A percentile compares a stretch with the other conserved stretches of the same genome.
Conservation (phyloP, 108 stramenopile genomes). For the Nitzschia inconspicua region DNA sequence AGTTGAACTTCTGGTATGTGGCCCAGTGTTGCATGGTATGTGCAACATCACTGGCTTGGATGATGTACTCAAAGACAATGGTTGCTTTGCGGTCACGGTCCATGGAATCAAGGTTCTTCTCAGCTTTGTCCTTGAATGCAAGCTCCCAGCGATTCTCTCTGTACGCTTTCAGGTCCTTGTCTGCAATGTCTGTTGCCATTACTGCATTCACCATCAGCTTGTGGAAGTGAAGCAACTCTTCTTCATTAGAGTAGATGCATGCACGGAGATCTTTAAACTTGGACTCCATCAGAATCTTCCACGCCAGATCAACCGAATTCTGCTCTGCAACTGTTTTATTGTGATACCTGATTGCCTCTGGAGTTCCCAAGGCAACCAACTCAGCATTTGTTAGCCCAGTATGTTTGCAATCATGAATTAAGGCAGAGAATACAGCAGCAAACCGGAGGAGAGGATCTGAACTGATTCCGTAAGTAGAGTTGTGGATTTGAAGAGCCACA, state of each 20-base stretch:
- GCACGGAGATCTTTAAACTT: too few species aligned
- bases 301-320: too few species aligned
- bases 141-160: too few species aligned
- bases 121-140: constrained; percentile 1
- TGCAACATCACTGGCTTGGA: constrained; percentile 31
- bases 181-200: too few species aligned
- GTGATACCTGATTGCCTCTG: neutral
- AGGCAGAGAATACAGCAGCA: constrained; percentile 7
- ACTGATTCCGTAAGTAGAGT: constrained; percentile 8
- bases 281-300: too few species aligned
- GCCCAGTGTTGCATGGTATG: constrained; percentile 43
- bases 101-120: neutral
- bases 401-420: constrained; percentile 14
- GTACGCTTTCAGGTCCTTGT: too few species aligned
- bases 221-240: too few species aligned
- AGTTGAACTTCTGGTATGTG: constrained; percentile 34
- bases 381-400: constrained; percentile 13
- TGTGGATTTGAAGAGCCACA: constrained; percentile 10
- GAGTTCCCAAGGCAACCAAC: constrained; percentile 27
- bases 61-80: constrained; percentile 30
- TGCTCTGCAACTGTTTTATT: too few species aligned
- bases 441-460: constrained; percentile 1
- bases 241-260: too few species aligned
- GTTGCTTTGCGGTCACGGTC: constrained; percentile 13
- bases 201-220: too few species aligned